Percentiles rank a stretch among this genome's conserved stretches.
Conservation (phyloP, 352 stramenopile species). For the Globisporangium emineosum region DNA sequence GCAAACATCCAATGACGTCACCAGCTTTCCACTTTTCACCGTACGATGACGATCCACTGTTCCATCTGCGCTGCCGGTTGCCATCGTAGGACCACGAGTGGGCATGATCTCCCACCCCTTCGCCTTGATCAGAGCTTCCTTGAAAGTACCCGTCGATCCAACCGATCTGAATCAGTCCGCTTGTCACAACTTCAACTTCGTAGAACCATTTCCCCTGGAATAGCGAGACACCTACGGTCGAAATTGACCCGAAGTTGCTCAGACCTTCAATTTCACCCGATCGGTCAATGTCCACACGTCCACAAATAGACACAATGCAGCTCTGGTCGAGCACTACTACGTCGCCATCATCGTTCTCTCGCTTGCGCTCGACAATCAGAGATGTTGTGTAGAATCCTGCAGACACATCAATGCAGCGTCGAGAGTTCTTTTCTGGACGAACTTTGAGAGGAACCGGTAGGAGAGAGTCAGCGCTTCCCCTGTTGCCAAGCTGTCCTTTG, state of each 20-base stretch:
- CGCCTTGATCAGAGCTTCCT: conserved; percentile 88
- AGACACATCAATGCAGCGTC: conserved; percentile 76
- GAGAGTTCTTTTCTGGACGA: conserved; percentile 73
- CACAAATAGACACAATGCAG: conserved; percentile 64
- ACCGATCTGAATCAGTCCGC: conserved; percentile 90
- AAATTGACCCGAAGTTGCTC: conserved; percentile 88
- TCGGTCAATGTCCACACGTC: conserved; percentile 82
- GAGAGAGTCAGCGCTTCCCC: conserved; percentile 77
- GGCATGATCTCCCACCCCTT: conserved; percentile 88
- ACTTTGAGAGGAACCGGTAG: conserved; percentile 81
- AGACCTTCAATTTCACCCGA: conserved; percentile 84
- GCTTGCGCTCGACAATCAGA: conserved; percentile 80
- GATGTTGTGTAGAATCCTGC: conserved; percentile 88
- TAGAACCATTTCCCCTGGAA: conserved; percentile 93
- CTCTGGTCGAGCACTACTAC: conserved; percentile 56
- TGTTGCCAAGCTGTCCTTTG: conserved; percentile 86
- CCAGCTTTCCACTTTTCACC: conserved; percentile 90
- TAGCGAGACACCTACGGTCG: conserved; percentile 66
- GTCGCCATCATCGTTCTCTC: conserved; percentile 78
- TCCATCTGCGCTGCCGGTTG: conserved; percentile 89
- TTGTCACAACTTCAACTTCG: conserved; percentile 89
- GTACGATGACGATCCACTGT: conserved; percentile 86
- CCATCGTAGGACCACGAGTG: conserved; percentile 94
- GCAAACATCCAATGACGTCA: conserved; percentile 89
- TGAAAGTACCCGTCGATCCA: conserved; percentile 92